phyloP scores from a whole-genome alignment of 108 stramenopile genomes.

The Epipyxis sp. region DNA sequence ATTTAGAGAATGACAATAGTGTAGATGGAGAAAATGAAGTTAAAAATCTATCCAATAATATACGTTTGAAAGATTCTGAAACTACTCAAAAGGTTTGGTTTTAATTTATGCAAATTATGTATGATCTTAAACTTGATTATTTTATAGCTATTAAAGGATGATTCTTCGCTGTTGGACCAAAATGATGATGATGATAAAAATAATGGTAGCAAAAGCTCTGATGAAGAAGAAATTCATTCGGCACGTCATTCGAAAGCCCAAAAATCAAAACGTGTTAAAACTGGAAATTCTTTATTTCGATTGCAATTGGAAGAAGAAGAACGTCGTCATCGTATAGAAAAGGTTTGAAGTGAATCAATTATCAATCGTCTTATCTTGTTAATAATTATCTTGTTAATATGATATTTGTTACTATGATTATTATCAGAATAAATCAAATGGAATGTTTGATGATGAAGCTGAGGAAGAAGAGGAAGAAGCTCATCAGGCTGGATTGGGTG shows the following conservation, averaged over 20 bases:
- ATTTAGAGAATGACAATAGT: too few relatives aligned
- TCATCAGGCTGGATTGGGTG: constrained; percentile 14
- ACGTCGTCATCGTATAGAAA: too few relatives aligned
- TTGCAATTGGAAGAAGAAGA: constrained; percentile 24
- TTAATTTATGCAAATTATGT: neutral
- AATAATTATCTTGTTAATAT: too few relatives aligned
- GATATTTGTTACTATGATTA: too few relatives aligned
- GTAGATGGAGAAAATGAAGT: too few relatives aligned
- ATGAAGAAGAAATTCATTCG: neutral
- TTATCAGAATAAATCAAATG: neutral
- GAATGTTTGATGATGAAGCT: constrained; percentile 19
- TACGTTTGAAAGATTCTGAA: too few relatives aligned
- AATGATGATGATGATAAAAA: neutral
- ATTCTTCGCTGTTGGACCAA: neutral
- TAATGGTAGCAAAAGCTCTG: neutral
- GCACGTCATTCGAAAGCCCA: too few relatives aligned
- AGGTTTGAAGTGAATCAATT: constrained; percentile 1
- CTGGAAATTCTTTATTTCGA: constrained; percentile 1
- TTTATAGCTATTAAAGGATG: too few relatives aligned
- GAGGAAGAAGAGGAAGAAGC: constrained; percentile 34
- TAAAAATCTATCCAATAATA: too few relatives aligned
- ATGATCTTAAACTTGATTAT: neutral
- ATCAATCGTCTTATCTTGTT: constrained; percentile 5
- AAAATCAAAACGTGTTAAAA: neutral
- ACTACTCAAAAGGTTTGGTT: neutral